Evolutionary conservation across 306 rosid species (phyloP).

Genomic region (Rosa multiflora): DNA sequence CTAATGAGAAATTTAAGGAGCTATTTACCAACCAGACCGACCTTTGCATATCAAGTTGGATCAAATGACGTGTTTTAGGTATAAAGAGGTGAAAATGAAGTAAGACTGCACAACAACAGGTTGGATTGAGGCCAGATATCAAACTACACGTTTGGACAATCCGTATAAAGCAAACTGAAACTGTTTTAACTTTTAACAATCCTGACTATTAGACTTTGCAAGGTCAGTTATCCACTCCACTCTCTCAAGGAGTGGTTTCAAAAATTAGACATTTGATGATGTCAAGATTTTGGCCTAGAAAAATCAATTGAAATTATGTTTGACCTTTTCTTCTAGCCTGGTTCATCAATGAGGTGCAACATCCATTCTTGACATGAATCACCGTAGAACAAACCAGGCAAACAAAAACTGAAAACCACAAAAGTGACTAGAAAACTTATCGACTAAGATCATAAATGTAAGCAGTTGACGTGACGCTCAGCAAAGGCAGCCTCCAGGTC

Average conservation of each 20-base stretch:
- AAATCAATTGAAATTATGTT: neutral
- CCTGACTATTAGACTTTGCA: too few relatives aligned
- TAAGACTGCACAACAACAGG: too few relatives aligned
- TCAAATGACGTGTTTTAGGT: too few relatives aligned
- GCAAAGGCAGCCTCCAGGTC: constrained; percentile 79
- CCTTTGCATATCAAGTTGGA: too few relatives aligned
- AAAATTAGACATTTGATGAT: neutral
- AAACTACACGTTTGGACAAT: too few relatives aligned
- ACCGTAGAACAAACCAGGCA: neutral
- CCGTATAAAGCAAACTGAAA: too few relatives aligned
- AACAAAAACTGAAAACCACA: neutral
- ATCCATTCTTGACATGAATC: neutral
- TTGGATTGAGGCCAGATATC: too few relatives aligned
- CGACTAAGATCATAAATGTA: neutral
- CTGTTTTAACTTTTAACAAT: too few relatives aligned
- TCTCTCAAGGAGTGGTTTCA: neutral
- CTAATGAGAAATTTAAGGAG: too few relatives aligned
- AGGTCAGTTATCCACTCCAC: too few relatives aligned
- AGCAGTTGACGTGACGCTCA: constrained; percentile 74
- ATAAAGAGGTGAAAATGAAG: too few relatives aligned
- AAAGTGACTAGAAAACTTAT: constrained; percentile 20
- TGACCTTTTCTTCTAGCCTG: neutral
- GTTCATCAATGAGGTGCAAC: neutral
- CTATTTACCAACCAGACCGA: too few relatives aligned
- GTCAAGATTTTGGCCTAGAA: constrained; percentile 8